A percentile compares a stretch with the other conserved stretches of the same genome.
phyloP scores from a whole-genome alignment of 805 yeast species.

The Pichia kluyveri region DNA sequence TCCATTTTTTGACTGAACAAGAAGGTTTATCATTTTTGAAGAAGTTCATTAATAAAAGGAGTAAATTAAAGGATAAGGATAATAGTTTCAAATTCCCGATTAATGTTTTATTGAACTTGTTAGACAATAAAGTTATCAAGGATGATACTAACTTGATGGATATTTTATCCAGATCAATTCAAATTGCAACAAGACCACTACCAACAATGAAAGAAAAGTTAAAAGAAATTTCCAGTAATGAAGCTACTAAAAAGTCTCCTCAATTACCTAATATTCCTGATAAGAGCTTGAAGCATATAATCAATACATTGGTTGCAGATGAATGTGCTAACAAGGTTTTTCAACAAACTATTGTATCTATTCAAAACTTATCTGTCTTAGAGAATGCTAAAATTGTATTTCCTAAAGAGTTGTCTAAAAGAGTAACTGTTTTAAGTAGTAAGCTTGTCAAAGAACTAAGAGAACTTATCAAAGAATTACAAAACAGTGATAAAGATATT shows the following conservation, averaged over 20 bases:
- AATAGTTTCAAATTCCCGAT: slow-evolving; percentile 58
- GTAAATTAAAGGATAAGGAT: slow-evolving; percentile 21
- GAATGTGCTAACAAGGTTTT: slow-evolving; percentile 82
- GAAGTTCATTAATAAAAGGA: slow-evolving; percentile 27
- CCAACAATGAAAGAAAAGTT: slow-evolving; percentile 37
- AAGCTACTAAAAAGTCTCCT: slow-evolving; percentile 16
- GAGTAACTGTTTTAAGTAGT: slow-evolving; percentile 53
- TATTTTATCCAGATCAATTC: slow-evolving; percentile 62
- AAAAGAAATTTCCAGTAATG: slow-evolving; percentile 22
- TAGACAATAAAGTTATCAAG: slow-evolving; percentile 55
- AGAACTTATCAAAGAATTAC: slow-evolving; percentile 37
- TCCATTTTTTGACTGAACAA: slow-evolving; percentile 73
- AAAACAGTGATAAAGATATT: slow-evolving; percentile 28
- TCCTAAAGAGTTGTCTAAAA: slow-evolving; percentile 54
- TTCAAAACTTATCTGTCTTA: slow-evolving; percentile 64
- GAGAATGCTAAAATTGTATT: slow-evolving; percentile 55
- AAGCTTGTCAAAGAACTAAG: slow-evolving; percentile 47
- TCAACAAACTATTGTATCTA: slow-evolving; percentile 71
- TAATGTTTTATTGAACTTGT: slow-evolving; percentile 52
- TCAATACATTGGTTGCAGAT: slow-evolving; percentile 62
- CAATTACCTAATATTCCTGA: slow-evolving; percentile 59
- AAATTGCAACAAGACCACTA: slow-evolving; percentile 68
- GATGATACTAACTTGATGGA: slow-evolving; percentile 75
- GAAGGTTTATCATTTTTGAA: slow-evolving; percentile 39
- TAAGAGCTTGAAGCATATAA: slow-evolving; percentile 50